Conservation (phyloP, 2,329 filamentous ascomycete species). For the Ophiostoma fasciatum region DNA sequence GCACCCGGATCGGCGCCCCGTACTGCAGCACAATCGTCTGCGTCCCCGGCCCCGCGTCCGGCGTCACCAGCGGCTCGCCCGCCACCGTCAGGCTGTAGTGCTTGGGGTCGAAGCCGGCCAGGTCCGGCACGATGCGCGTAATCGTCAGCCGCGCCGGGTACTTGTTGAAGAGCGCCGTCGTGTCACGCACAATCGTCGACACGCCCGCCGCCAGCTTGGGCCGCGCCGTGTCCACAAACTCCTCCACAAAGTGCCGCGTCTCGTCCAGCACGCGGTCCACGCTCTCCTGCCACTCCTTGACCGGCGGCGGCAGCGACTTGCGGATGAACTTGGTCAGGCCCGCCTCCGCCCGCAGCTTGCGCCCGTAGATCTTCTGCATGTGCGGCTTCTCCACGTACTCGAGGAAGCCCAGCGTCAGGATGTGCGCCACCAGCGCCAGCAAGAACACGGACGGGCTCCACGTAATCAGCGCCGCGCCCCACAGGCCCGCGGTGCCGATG, state of each 20-base stretch:
- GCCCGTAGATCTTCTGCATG: conserved; percentile 95
- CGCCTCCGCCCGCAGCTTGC: conserved; percentile 68
- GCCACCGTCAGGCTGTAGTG: conserved; percentile 66
- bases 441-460: conserved; percentile 78
- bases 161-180: conserved; percentile 73
- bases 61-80: conserved; percentile 30
- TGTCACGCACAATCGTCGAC: conserved; percentile 76
- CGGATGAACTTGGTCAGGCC: conserved; percentile 86
- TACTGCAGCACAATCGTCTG: conserved; percentile 76
- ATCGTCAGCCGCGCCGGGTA: conserved; percentile 79
- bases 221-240: conserved; percentile 71
- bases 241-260: conserved; percentile 77
- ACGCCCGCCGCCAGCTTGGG: conserved; percentile 79
- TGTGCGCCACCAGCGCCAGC: conserved; percentile 72
- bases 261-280: conserved; percentile 80
- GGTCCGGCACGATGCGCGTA: conserved; percentile 61
- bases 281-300: conserved; percentile 72
- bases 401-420: conserved; percentile 74
- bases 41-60: conserved; percentile 20
- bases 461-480: conserved; percentile 88
- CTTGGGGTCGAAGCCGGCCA: conserved; percentile 65
- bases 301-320: conserved; percentile 66
- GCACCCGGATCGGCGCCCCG: conserved; percentile 75
- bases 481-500: conserved; percentile 84
- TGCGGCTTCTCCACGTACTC: conserved; percentile 90